Evolutionary conservation across 768 basidiomycete genomes (phyloP), one percentile per base, ranked within the genome.

Genomic region (Melanogaster broomeanus): DNA sequence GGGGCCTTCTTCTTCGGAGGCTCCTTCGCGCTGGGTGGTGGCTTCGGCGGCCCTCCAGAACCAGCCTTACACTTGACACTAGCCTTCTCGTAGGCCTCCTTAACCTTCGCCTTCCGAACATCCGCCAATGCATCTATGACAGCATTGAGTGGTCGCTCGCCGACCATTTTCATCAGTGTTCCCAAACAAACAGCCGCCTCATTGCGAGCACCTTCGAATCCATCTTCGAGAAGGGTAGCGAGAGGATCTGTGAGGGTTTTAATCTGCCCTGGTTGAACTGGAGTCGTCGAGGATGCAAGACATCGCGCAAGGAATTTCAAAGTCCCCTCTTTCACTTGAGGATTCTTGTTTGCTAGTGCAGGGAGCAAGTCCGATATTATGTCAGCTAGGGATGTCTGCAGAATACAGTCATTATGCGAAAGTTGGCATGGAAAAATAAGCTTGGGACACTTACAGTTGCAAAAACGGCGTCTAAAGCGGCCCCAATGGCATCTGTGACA

Each of bases 81-180:
- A 4, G 93, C 93, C 61, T 88, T 93, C 51, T 92, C 94, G 58
- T 83, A 90, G 1, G 92, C 90, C 65, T 98, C 97, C 69, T 89
- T 95, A 47, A 99, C 92, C 72, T 98, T 99, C 3, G 77, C 78
- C 71, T 92, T 94, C 57, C 93, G 78, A 19, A 96, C 76, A 61
- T 98, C 94, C 16, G 90, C 85, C 50, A 98, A 74, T 9, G 80
- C 76, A 55, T 98, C 95, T 75, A 96, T 79, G 7, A 90, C 74
- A 1, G 91, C 91, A 63, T 88, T 93, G 40, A 99, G 78, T 16
- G 88, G 87, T 25, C 96, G 78, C 65, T 98, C 96, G 19, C 97
- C 97, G 11, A 98, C 82, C 81, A 98, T 95, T 76, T 91, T 98
- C 90, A 95, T 95, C 59, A 98, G 72, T 0, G 84, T 87, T 16